Base-by-base conservation (phyloP, 495 filamentous ascomycete genomes). In the Neurospora discreta region DNA sequence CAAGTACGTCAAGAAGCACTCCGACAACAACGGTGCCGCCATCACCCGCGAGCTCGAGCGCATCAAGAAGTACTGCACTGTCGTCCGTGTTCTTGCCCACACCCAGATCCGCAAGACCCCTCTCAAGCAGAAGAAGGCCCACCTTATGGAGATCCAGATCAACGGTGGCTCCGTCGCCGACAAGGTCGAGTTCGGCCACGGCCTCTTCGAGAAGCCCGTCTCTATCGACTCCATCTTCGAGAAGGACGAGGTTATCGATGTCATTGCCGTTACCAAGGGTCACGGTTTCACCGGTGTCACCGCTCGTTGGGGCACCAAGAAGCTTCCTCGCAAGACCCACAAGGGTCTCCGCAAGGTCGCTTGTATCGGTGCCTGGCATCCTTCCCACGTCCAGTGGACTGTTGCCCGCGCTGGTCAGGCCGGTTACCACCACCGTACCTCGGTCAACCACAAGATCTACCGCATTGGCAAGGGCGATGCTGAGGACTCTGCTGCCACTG, bases 341-440 rank as follows among this genome's bases (percentile, higher is more conserved):
- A 99, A 99, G 90, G 96, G 96, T 94, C 92, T 99, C 81, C 91
- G 96, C 78, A 99, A 99, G 91, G 96, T 99, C 80, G 96, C 96
- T 80, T 99, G 96, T 97, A 99, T 99, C 84, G 96, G 96, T 90
- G 96, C 96, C 77, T 99, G 96, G 96, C 96, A 99, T 91, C 96
- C 96, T 81, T 93, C 91, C 84, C 96, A 99, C 92, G 96, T 99
- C 87, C 96, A 99, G 90, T 99, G 96, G 96, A 98, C 96, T 84
- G 96, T 99, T 87, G 96, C 95, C 82, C 96, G 96, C 91, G 96
- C 96, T 78, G 96, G 96, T 96, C 96, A 99, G 88, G 89, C 90
- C 85, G 96, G 96, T 89, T 99, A 99, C 90, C 96, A 99, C 84
- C 96, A 99, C 86, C 95, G 96, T 91, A 98, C 96, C 79, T 98